These are phyloP conservation scores for Backusella macrospora DNA, from an alignment of 192 early-diverging fungal genomes.

Conservation along the genomic window DNA sequence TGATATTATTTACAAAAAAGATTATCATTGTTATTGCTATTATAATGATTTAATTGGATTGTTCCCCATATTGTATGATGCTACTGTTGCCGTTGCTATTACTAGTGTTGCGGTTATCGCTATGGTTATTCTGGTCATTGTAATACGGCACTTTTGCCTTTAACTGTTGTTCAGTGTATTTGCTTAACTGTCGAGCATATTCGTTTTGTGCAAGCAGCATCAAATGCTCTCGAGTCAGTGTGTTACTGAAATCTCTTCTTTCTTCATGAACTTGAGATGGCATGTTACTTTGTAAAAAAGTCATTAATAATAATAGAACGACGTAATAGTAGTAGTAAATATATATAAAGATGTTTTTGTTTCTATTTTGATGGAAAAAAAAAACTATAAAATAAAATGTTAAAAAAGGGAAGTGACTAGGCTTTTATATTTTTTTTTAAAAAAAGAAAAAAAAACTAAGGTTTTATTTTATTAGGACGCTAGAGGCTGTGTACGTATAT, in stretches of 20 bases:
- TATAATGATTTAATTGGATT: not conserved
- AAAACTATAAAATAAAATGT: not conserved
- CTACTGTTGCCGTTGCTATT: not conserved
- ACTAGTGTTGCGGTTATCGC: not conserved
- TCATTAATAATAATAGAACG: not conserved
- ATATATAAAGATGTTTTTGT: not conserved
- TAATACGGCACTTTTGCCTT: conserved; percentile 14
- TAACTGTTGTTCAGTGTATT: conserved; percentile 14
- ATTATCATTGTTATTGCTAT: not conserved
- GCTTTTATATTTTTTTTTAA: not conserved
- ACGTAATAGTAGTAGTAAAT: not conserved
- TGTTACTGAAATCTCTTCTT: not conserved
- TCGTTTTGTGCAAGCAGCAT: conserved; percentile 12
- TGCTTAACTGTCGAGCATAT: conserved; percentile 17
- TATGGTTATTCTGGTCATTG: not conserved
- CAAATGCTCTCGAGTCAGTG: conserved; percentile 17
- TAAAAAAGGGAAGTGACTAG: conserved; percentile 7
- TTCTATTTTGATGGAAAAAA: not conserved
- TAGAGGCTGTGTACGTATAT: no score
- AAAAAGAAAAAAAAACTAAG: no score
- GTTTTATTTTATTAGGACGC: no score
- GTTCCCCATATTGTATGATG: not conserved
- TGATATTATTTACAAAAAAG: not conserved
- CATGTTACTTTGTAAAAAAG: conserved; percentile 8
- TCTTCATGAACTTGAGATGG: not conserved